Conservation (phyloP, 768 basidiomycete genomes). For the Mycena latifolia region DNA sequence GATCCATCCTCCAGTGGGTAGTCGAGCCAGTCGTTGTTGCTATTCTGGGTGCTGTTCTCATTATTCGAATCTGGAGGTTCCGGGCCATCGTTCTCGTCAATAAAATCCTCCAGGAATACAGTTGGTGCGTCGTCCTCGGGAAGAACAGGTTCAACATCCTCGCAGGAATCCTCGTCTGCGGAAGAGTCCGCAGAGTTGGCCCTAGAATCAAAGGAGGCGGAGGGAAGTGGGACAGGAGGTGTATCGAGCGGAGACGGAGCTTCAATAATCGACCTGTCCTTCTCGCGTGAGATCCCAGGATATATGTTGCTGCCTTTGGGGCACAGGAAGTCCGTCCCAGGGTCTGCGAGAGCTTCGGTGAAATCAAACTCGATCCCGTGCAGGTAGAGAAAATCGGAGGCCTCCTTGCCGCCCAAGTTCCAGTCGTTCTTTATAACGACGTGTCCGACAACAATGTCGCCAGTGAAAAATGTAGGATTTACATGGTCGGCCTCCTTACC, state of each 20-base stretch:
- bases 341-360: background rate
- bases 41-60: no score
- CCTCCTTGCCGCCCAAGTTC: background rate
- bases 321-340: conserved; percentile 4
- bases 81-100: background rate
- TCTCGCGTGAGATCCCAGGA: conserved; percentile 5
- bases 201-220: background rate
- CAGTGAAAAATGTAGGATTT: conserved; percentile 7
- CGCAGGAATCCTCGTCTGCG: no score
- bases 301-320: conserved; percentile 8
- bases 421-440: background rate
- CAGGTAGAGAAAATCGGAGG: background rate
- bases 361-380: conserved; percentile 21
- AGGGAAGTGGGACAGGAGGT: background rate
- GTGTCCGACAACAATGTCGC: background rate
- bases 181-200: no score
- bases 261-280: conserved; percentile 5
- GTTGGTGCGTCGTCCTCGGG: background rate
- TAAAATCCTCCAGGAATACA: background rate
- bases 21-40: conserved; percentile 7
- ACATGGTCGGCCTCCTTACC: conserved; percentile 21
- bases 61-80: no score
- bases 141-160: background rate
- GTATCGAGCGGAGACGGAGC: background rate
- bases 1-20: conserved; percentile 3